phyloP scores from a whole-genome alignment of 352 stramenopile genomes.

The Phytophthora megakarya region DNA sequence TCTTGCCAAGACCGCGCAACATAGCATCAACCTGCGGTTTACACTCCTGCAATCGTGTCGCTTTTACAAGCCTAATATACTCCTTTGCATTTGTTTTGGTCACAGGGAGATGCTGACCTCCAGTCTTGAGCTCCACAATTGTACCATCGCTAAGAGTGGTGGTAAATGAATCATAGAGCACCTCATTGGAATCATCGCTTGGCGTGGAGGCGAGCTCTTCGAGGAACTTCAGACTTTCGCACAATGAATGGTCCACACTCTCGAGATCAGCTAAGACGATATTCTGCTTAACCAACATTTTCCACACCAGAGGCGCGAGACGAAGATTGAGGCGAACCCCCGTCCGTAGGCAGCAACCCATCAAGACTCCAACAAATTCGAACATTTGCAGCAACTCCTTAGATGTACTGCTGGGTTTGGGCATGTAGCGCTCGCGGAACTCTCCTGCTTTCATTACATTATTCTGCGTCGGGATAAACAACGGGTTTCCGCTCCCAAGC shows the following conservation, averaged over 20 bases:
- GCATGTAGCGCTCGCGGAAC: constrained; percentile 69
- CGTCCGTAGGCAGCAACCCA: constrained; percentile 81
- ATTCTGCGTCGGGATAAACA: constrained; percentile 81
- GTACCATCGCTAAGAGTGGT: constrained; percentile 73
- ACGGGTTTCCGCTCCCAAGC: constrained; percentile 45
- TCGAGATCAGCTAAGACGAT: constrained; percentile 62
- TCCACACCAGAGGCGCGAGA: constrained; percentile 78
- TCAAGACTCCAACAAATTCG: constrained; percentile 77
- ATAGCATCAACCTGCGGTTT: constrained; percentile 80
- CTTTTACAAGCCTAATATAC: constrained; percentile 67
- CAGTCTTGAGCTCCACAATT: constrained; percentile 61
- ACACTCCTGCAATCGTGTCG: constrained; percentile 71
- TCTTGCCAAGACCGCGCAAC: constrained; percentile 66
- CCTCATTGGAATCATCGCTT: constrained; percentile 28
- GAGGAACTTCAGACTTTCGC: constrained; percentile 58
- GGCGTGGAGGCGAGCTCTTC: constrained; percentile 31
- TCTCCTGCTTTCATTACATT: constrained; percentile 73
- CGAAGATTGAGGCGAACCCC: constrained; percentile 75
- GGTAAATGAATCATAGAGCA: constrained; percentile 74
- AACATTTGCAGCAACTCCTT: constrained; percentile 70
- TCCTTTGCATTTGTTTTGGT: constrained; percentile 78
- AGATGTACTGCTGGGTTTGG: constrained; percentile 58
- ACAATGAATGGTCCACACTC: constrained; percentile 61
- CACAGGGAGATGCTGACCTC: constrained; percentile 50
- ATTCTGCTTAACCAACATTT: constrained; percentile 80